These are phyloP conservation scores for Rhodocollybia butyracea DNA, from an alignment of 768 basidiomycete species.

Conservation along the genomic window DNA sequence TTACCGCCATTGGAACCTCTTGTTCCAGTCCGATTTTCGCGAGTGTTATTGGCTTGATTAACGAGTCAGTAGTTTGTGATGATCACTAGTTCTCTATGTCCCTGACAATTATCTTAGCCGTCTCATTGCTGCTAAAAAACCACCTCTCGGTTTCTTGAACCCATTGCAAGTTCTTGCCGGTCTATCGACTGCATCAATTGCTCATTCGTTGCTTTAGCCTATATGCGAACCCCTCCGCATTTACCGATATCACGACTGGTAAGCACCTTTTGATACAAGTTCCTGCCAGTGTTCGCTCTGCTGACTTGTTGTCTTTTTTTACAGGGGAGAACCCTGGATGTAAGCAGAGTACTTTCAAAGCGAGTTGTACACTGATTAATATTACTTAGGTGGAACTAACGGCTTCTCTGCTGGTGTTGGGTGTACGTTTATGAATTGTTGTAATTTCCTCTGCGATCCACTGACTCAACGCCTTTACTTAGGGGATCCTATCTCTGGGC, in stretches of 20 bases:
- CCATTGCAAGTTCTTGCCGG: constrained; percentile 22
- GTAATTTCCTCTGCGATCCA: not conserved
- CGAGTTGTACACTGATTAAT: not conserved
- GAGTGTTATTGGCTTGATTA: constrained; percentile 41
- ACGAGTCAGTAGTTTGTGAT: too few species aligned
- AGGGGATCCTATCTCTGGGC: constrained; percentile 29
- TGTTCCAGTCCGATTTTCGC: constrained; percentile 45
- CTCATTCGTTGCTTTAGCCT: constrained; percentile 15
- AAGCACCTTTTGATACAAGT: too few species aligned
- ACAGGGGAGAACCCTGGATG: constrained; percentile 43
- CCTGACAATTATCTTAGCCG: too few species aligned
- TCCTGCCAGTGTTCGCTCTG: too few species aligned
- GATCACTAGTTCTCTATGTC: too few species aligned
- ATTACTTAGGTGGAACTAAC: constrained; percentile 10
- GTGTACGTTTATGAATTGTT: too few species aligned
- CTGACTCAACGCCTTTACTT: not conserved
- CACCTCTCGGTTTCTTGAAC: constrained; percentile 35
- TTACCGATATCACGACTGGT: constrained; percentile 44
- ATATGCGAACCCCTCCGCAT: constrained; percentile 27
- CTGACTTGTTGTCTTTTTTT: too few species aligned
- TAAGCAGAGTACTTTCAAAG: constrained; percentile 14
- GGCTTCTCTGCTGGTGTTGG: constrained; percentile 33
- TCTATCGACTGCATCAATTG: not conserved
- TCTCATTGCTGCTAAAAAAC: constrained; percentile 29
- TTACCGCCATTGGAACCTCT: constrained; percentile 40